These are phyloP conservation scores for Rhodotorula babjevae DNA, from an alignment of 768 basidiomycete species.

Conservation along the genomic window DNA sequence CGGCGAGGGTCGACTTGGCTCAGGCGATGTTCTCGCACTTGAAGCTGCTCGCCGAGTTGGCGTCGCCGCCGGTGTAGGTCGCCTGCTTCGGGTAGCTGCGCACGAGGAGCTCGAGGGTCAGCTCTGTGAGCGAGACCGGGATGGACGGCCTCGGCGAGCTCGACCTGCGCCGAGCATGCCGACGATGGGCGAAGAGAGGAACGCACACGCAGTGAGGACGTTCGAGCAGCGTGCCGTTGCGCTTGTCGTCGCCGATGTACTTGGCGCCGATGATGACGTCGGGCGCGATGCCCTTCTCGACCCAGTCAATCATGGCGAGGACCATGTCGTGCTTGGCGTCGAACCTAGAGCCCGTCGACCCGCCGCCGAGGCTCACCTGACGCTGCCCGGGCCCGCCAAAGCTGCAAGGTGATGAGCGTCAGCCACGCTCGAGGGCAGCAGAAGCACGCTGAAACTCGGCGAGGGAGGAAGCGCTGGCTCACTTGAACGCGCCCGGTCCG, in stretches of 20 bases:
- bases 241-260: conserved; percentile 15
- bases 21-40: too few species aligned
- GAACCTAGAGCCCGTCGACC: conserved; percentile 3
- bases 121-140: too few species aligned
- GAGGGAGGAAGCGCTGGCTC: neutral
- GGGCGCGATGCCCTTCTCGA: conserved; percentile 33
- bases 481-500: conserved; percentile 13
- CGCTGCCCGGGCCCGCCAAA: conserved; percentile 21
- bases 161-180: too few species aligned
- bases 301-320: conserved; percentile 35
- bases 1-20: too few species aligned
- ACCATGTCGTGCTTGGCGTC: conserved; percentile 39
- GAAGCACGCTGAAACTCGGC: too few species aligned
- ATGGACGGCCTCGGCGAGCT: too few species aligned
- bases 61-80: too few species aligned
- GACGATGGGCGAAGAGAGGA: too few species aligned
- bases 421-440: too few species aligned
- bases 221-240: conserved; percentile 15
- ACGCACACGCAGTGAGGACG: conserved; percentile 32
- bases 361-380: neutral
- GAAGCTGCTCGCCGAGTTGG: too few species aligned
- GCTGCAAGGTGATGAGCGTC: neutral
- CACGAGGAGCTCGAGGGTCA: too few species aligned
- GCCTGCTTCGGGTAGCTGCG: too few species aligned
- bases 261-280: conserved; percentile 19